These are phyloP conservation scores for Spinellus fusiger DNA, from an alignment of 192 early-diverging fungal genomes.

Conservation along the genomic window DNA sequence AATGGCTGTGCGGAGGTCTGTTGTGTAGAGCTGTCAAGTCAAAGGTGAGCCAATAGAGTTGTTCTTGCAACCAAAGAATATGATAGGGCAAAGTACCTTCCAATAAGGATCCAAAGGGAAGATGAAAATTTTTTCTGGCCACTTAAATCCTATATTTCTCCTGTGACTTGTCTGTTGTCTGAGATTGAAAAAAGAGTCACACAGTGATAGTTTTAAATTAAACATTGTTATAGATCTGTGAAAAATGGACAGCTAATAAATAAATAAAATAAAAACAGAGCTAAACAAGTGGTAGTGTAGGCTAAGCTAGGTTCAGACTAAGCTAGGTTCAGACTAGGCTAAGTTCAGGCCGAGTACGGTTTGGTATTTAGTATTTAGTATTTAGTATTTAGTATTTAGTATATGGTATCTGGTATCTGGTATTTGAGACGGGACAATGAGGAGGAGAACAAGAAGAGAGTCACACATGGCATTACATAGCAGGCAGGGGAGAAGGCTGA, in stretches of 20 bases:
- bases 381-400: background rate
- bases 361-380: background rate
- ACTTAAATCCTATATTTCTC: background rate
- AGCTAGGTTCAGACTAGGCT: too few species aligned
- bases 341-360: too few species aligned
- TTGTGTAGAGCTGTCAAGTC: background rate
- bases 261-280: too few species aligned
- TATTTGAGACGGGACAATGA: too few species aligned
- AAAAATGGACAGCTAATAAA: too few species aligned
- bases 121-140: background rate
- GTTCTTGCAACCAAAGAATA: constrained; percentile 1
- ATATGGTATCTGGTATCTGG: too few species aligned
- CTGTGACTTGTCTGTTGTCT: background rate
- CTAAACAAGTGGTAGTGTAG: too few species aligned
- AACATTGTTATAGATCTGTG: too few species aligned
- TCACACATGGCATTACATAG: too few species aligned
- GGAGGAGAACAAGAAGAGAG: too few species aligned
- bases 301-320: too few species aligned
- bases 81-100: constrained; percentile 1
- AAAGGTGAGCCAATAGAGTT: background rate
- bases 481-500: too few species aligned
- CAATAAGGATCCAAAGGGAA: background rate
- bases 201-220: background rate
- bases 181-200: background rate
- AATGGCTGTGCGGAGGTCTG: background rate